Base-by-base conservation (phyloP, 345 rosid genomes). In the Stellera chamaejasme region DNA sequence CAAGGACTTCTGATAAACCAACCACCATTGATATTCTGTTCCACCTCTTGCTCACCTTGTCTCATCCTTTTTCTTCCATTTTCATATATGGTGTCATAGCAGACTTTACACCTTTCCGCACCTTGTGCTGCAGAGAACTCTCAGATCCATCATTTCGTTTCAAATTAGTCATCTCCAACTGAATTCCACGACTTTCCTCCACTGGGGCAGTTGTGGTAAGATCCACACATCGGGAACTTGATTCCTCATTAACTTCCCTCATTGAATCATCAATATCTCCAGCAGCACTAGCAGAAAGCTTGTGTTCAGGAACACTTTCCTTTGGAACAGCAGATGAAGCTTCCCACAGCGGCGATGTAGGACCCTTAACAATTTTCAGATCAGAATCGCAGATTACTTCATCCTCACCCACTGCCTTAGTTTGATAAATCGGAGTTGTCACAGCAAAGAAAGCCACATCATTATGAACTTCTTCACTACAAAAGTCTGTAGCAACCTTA, bases 1-100 rank as follows among this genome's bases (percentile, higher is more conserved):
- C 99, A 94, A 49, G 99, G 99, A 67, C 99, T 72, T 79, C 76
- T 82, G 44, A 87, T 84, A 63, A 87, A 94, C 68, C 76, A 79
- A 59, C 62, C 52, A 61, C 56, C 36, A 52, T 51, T 52, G 16
- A 53, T 43, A 50, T 72, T 66, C 60, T 66, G 67, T 50, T 77
- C 78, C 7, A 68, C 56, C 62, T 62, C 58, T 64, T 52, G 57
- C 66, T 79, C 92, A 62, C 62, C 39, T 66, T 79, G 80, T 58
- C 69, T 72, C 66, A 59, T 83, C 66, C 79, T 76, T 68, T 82
- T 87, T 67, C 76, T 78, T 63, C 72, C 71, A 65, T 72, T 77
- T 65, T 52, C 25, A 56, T 43, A 14, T 48, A 58, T 63, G 68
- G 43, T 56, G 43, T 65, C 52, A 53, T 23, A 12, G 48, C 48